phyloP scores from a whole-genome alignment of 352 stramenopile species.

The Thalassiosira exigua region DNA sequence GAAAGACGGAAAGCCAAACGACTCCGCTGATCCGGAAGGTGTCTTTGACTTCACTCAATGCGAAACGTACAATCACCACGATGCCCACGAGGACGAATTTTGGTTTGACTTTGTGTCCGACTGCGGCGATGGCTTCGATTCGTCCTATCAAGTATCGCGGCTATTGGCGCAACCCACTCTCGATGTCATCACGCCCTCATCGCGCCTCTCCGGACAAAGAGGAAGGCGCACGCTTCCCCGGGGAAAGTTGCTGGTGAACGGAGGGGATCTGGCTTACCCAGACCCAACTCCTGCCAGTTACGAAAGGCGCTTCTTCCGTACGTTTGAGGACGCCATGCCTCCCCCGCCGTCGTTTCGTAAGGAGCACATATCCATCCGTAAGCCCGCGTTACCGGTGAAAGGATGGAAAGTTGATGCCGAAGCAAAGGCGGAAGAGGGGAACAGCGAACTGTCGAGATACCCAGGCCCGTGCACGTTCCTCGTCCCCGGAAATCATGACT shows the following conservation, averaged over 20 bases:
- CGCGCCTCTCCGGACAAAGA: no score
- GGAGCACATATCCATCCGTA: slow-evolving; percentile 89
- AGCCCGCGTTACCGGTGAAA: slow-evolving; percentile 78
- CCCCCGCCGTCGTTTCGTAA: slow-evolving; percentile 88
- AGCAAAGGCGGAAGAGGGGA: no score
- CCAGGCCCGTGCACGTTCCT: slow-evolving; percentile 35
- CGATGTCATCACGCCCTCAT: no score
- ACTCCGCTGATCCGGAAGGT: no score
- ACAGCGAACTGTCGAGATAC: slow-evolving; percentile 24
- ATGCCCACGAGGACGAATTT: slow-evolving; percentile 80
- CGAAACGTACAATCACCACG: slow-evolving; percentile 11
- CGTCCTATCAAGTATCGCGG: slow-evolving; percentile 91
- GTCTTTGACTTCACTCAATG: slow-evolving; percentile 50
- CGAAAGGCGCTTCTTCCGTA: slow-evolving; percentile 90
- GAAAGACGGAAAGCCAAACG: slow-evolving; percentile 47
- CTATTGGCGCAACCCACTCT: slow-evolving; percentile 90
- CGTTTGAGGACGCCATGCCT: slow-evolving; percentile 94
- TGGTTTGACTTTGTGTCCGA: slow-evolving; percentile 95
- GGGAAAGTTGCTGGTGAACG: slow-evolving; percentile 90
- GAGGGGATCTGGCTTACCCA: slow-evolving; percentile 92
- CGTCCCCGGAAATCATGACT: slow-evolving; percentile 91
- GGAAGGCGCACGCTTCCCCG: slow-evolving; percentile 83
- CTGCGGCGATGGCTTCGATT: slow-evolving; percentile 93
- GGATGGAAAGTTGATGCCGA: slow-evolving; percentile 46
- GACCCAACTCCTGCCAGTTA: slow-evolving; percentile 89